Base-by-base conservation (phyloP, 1,284 basidiomycete species). In the Athelia sp. region DNA sequence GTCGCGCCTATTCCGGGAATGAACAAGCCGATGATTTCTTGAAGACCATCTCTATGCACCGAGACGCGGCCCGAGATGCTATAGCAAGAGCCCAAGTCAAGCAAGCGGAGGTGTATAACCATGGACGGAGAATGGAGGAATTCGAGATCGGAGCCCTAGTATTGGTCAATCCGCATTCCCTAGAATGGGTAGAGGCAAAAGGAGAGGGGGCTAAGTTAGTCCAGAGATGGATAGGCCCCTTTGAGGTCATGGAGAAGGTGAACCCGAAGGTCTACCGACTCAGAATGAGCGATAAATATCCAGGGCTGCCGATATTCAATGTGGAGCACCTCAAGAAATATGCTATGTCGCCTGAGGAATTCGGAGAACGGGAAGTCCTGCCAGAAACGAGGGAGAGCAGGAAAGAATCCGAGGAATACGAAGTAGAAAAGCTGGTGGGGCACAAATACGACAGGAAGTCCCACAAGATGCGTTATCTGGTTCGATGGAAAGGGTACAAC, bases 221-320 rank as follows among this genome's bases (percentile, higher is more conserved):
- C 2, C 54, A 58, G 21, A 29, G 57, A 3, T 52, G 50, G 19
- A 52, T 61, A 4, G 64, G 64, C 22, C 63, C 62, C 3, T 65
- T 62, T 50, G 48, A 47, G 13, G 46, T 66, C 1, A 40, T 50
- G 15, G 48, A 60, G 42, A 38, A 51, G 14, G 38, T 65, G 14
- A 51, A 51, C 17, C 46, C 50, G 13, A 46, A 53, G 0, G 51
- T 60, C 1, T 68, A 69, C 45, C 49, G 56, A 0, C 46, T 71
- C 1, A 35, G 57, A 13, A 34, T 70, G n/a, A 61, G 60, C 0
- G 52, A 47, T 1, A 60, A 55, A 1, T 62, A 66, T 53, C 56
- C 58, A 1, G 58, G 59, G 19, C 54, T 57, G 46, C 53, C 64
- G 18, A 56, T 67, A 1, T 29, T 68, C 13, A 67, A 64, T 40